Evolutionary conservation across 2,329 filamentous ascomycete genomes (phyloP), one percentile per base, ranked within the genome.

Genomic region (Phaeosphaeriaceae sp.): DNA sequence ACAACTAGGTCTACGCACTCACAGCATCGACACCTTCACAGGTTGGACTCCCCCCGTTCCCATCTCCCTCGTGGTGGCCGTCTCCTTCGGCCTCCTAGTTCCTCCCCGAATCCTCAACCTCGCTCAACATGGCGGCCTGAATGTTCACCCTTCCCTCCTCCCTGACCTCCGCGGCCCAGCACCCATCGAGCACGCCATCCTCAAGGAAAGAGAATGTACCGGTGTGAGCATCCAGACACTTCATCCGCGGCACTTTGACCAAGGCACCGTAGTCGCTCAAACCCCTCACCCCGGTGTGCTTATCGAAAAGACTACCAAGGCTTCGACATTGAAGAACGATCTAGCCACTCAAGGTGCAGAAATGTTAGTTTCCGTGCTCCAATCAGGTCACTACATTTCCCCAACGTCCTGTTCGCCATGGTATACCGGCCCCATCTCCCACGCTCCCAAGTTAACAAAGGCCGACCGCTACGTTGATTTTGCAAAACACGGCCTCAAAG

Each of bases 31-130:
- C 70, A 94, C 91, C 0, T 97, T 98, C 77, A 92, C 85, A 6
- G 86, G 86, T 40, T 98, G 94, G 94, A 82, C 86, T 0, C 74
- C 74, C 1, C 70, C 73, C 1, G 35, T 48, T n/a, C 49, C 67
- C 15, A 61, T 69, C 56, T 93, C 97, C 75, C 82, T 99, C 58
- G 86, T 99, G 66, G 83, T 98, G 48, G 94, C 94, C 49, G 95
- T 98, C 4, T 98, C 95, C 0, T 99, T 98, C 78, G 95, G 95
- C 2, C 85, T 97, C 8, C 90, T 97, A 61, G 89, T 99, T 0
- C 95, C 95, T 0, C 84, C 85, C 0, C 85, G 92, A 4, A 87
- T 98, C 17, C 82, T 99, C 22, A 81, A 81, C 22, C 80, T 80
- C 1, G 87, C 91, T 23, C 87, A 86, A 68, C 97, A 96, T 78